Conservation (phyloP, 1,284 basidiomycete genomes). For the Thecaphora thlaspeos region DNA sequence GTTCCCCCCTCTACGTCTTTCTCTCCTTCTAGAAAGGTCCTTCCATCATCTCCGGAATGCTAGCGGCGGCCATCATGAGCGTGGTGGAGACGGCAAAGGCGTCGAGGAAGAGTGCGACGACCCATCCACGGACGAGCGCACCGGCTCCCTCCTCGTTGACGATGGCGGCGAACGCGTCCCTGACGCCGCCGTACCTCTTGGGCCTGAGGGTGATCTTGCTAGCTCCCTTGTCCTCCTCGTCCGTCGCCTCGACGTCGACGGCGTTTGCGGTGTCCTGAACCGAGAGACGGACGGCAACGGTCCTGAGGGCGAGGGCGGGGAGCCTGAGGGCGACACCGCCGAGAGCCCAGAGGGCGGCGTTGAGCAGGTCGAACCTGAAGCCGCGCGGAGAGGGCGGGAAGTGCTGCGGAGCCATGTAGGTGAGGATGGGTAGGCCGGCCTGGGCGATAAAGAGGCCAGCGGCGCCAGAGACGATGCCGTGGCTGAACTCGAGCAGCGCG, state of each 20-base stretch:
- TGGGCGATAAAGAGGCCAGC: neutral
- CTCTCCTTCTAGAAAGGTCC: no score
- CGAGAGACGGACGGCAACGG: neutral
- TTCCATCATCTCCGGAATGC: neutral
- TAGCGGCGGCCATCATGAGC: neutral
- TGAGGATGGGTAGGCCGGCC: neutral
- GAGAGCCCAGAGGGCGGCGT: neutral
- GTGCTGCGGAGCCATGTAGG: neutral
- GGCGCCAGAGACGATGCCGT: neutral
- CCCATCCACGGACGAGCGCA: neutral
- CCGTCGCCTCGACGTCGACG: no score
- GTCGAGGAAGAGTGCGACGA: neutral
- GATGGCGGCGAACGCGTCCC: neutral
- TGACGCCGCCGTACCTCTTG: neutral
- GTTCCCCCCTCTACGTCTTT: no score
- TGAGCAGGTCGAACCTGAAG: neutral
- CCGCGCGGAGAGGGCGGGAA: neutral
- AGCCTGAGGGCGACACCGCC: neutral
- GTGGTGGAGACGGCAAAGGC: neutral
- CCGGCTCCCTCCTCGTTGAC: neutral
- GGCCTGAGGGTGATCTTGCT: neutral
- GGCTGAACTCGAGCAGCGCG: neutral
- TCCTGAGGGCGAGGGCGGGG: neutral
- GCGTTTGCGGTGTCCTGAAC: neutral
- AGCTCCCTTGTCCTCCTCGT: neutral